These are phyloP conservation scores for Cicer yamashitae DNA, from an alignment of 306 rosid genomes.

Conservation along the genomic window DNA sequence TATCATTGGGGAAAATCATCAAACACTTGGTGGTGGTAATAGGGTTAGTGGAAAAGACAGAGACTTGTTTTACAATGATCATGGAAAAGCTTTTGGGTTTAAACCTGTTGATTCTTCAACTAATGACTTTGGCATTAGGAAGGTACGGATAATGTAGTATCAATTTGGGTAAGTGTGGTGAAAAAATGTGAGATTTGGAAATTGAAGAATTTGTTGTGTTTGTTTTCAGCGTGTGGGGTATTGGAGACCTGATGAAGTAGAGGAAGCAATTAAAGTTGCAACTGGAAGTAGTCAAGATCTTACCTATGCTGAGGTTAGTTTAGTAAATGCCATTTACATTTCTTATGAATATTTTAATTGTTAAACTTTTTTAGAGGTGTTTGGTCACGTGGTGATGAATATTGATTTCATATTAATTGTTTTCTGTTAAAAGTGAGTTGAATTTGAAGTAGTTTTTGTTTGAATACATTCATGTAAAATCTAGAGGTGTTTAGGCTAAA, in stretches of 20 bases:
- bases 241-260: constrained; percentile 48
- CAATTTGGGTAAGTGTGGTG: not conserved
- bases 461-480: too few species aligned
- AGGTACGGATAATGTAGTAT: constrained; percentile 49
- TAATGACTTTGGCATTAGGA: constrained; percentile 44
- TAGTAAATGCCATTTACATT: not conserved
- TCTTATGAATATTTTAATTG: constrained; percentile 11
- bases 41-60: constrained; percentile 49
- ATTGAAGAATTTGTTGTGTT: not conserved
- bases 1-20: constrained; percentile 52
- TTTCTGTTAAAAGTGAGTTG: too few species aligned
- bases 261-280: constrained; percentile 48
- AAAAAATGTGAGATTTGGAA: constrained; percentile 2
- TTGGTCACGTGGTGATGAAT: too few species aligned
- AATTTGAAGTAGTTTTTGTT: too few species aligned
- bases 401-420: too few species aligned
- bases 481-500: too few species aligned
- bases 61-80: constrained; percentile 47
- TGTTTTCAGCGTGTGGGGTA: constrained; percentile 44
- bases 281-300: constrained; percentile 41
- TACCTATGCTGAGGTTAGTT: constrained; percentile 49
- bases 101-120: constrained; percentile 53
- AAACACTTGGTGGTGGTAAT: constrained; percentile 40
- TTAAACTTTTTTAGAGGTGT: not conserved
- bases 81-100: constrained; percentile 50